A percentile compares a stretch with the other conserved stretches of the same genome.
Conservation (phyloP, 345 rosid species). For the Rhodomyrtus tomentosa region DNA sequence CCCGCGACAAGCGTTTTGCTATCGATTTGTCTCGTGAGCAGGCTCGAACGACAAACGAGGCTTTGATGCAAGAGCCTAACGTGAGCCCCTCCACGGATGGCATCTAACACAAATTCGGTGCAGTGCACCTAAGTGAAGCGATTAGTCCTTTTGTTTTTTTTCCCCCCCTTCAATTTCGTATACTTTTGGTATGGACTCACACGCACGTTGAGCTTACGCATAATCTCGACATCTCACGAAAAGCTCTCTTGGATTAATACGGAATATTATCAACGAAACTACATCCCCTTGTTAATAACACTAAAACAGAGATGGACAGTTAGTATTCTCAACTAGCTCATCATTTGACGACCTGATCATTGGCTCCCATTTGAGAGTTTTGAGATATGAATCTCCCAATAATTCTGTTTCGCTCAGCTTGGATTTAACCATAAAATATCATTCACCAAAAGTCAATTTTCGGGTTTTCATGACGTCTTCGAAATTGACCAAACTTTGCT, state of each 20-base stretch:
- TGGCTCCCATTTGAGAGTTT: neutral
- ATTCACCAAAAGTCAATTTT: no score
- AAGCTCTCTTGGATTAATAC: neutral
- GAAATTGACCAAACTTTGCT: no score
- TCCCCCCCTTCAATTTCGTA: neutral
- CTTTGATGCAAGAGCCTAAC: neutral
- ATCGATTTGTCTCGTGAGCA: no score
- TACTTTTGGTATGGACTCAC: neutral
- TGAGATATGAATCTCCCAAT: neutral
- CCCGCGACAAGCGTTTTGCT: no score
- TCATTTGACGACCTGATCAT: neutral
- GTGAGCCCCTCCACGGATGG: neutral
- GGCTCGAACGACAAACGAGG: no score
- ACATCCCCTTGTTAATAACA: neutral
- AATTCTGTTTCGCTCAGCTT: no score
- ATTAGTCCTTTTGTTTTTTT: neutral
- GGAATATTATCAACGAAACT: neutral
- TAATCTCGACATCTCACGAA: neutral
- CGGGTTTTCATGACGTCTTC: no score
- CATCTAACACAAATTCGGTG: neutral
- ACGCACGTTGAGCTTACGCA: neutral
- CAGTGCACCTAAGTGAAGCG: rapidly evolving
- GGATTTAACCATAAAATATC: no score
- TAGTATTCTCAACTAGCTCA: rapidly evolving
- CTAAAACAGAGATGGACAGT: neutral